Percentiles rank a stretch among this genome's conserved stretches.
These are phyloP conservation scores for Bretziella fagacearum DNA, from an alignment of 2,329 filamentous ascomycete genomes.

Conservation along the genomic window DNA sequence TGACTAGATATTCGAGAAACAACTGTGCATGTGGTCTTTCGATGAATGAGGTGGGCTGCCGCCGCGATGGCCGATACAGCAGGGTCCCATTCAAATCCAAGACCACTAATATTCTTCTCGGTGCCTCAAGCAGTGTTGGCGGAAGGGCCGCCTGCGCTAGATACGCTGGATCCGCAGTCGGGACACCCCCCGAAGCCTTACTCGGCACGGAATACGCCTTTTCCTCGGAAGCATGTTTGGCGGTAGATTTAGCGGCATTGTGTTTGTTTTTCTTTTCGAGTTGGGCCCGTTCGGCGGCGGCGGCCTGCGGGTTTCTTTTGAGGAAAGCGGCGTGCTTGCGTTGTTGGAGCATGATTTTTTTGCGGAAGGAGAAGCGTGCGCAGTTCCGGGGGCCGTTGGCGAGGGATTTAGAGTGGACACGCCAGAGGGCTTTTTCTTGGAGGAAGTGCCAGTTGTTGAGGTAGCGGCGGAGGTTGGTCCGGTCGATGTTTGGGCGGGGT, in stretches of 20 bases:
- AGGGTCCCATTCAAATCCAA: slow-evolving; percentile 91
- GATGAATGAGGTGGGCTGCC: slow-evolving; percentile 35
- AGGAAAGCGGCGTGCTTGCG: not conserved
- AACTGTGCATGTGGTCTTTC: slow-evolving; percentile 47
- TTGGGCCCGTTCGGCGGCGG: not conserved
- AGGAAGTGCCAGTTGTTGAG: not conserved
- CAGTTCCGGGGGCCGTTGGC: not conserved
- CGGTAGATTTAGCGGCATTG: not conserved
- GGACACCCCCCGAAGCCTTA: slow-evolving; percentile 37
- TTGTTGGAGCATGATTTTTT: not conserved
- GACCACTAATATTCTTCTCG: slow-evolving; percentile 58
- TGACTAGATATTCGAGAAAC: slow-evolving; percentile 60
- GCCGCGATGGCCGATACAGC: slow-evolving; percentile 47
- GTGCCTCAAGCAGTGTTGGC: slow-evolving; percentile 26
- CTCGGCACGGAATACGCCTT: slow-evolving; percentile 20
- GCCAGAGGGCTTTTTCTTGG: not conserved
- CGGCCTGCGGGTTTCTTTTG: not conserved
- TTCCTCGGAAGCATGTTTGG: not conserved
- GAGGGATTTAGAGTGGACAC: not conserved
- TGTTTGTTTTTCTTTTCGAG: not conserved
- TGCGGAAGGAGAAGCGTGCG: not conserved
- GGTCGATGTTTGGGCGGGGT: not conserved
- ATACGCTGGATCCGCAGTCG: slow-evolving; percentile 44
- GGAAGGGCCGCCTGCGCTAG: slow-evolving; percentile 33
- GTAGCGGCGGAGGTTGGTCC: not conserved